These are phyloP conservation scores for Penicillium concentricum DNA, from an alignment of 2,329 filamentous ascomycete species.

Conservation along the genomic window DNA sequence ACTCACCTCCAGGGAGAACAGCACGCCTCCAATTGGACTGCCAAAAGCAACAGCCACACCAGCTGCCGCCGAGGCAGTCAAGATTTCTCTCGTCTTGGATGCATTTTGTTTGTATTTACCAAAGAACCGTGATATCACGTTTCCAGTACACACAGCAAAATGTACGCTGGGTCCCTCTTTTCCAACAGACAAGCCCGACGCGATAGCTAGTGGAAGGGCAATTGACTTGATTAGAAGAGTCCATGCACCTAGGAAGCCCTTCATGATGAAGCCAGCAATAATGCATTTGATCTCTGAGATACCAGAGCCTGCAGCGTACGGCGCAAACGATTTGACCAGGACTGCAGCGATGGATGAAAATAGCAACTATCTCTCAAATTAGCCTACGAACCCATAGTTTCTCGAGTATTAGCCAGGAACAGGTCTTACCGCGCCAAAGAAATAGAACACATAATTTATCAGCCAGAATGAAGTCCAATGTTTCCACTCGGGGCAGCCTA, in stretches of 20 bases:
- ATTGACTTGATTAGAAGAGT: constrained; percentile 94
- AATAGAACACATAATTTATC: constrained; percentile 84
- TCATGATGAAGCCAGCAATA: constrained; percentile 98
- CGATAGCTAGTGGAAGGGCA: constrained; percentile 85
- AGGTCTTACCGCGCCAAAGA: constrained; percentile 70
- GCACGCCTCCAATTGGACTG: constrained; percentile 91
- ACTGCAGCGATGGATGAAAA: constrained; percentile 81
- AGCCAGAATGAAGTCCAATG: constrained; percentile 77
- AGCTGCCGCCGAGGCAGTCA: constrained; percentile 91
- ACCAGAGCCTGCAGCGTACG: constrained; percentile 92
- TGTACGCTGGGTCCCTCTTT: constrained; percentile 99
- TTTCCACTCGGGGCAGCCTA: constrained; percentile 85
- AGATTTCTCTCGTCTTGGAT: constrained; percentile 89
- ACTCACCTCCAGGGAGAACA: constrained; percentile 81
- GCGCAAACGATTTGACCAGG: constrained; percentile 86
- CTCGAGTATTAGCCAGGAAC: background rate
- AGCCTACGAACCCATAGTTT: constrained; percentile 1
- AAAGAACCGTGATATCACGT: constrained; percentile 91
- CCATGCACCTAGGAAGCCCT: constrained; percentile 89
- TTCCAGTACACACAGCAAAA: constrained; percentile 95
- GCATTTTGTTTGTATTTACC: constrained; percentile 89
- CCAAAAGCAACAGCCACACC: constrained; percentile 96
- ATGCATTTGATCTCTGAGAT: constrained; percentile 99
- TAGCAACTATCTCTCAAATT: constrained; percentile 53
- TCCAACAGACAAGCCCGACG: constrained; percentile 88